These are phyloP conservation scores for Tritrichomonas foetus DNA, from an alignment of 208 protist species.

Conservation along the genomic window DNA sequence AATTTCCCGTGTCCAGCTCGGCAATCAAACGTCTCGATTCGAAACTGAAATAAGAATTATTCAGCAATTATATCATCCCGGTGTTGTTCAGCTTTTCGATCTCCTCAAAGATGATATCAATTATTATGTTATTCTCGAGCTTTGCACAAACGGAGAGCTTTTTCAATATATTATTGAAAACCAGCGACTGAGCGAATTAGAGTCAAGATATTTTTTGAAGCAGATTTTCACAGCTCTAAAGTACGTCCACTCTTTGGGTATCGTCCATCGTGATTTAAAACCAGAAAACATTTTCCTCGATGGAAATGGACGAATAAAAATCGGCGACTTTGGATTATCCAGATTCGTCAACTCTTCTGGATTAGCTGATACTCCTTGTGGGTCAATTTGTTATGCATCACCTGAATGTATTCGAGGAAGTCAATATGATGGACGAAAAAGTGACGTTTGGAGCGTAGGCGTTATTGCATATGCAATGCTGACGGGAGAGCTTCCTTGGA, in stretches of 20 bases:
- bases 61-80: background rate
- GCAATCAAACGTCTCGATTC: background rate
- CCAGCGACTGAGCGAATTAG: background rate
- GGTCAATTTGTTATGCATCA: slow-evolving; percentile 6
- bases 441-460: background rate
- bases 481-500: background rate
- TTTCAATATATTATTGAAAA: background rate
- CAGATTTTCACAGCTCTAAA: background rate
- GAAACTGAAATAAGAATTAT: slow-evolving; percentile 11
- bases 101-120: background rate
- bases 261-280: background rate
- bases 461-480: slow-evolving; percentile 6
- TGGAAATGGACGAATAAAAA: background rate
- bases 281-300: background rate
- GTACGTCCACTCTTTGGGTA: background rate
- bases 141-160: background rate
- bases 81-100: background rate
- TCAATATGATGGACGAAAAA: background rate
- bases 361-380: background rate
- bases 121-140: slow-evolving; percentile 30
- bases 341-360: background rate
- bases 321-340: background rate
- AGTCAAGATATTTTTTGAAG: background rate
- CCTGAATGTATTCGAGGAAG: background rate
- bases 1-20: background rate